Base-by-base conservation (phyloP, 768 basidiomycete species). In the Cystofilobasidium macerans region DNA sequence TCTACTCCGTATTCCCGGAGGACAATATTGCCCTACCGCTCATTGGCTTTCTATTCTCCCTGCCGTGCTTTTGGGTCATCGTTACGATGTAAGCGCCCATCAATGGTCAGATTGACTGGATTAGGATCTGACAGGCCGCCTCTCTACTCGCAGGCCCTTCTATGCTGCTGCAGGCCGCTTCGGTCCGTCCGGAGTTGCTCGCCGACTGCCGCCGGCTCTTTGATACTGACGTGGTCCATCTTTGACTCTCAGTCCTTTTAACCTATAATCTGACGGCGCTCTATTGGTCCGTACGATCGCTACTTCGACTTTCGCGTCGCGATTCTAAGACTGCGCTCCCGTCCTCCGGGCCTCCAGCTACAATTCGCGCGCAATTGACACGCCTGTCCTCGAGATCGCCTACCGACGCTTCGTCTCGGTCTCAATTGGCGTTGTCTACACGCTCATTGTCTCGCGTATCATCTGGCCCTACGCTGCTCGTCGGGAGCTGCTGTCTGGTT, bases 381-480 rank as follows among this genome's bases (percentile, higher is more conserved):
- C 85, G 3, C 82, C 84, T 1, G 85, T 88, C 0, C 70, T 83
- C 38, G 76, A 82, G 35, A 83, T 95, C 60, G 94, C 91, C 0
- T 78, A 82, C 36, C 83, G 86, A 71, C 86, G 95, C 56, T 86
- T 86, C 0, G 70, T 86, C 5, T 82, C 93, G 36, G 94, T 99
- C 24, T 86, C 81, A 0, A 81, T 82, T 9, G 95, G 94, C 11
- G 89, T 92, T 3, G 73, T 93, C 1, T 98, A 89, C 88, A 92
- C 92, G 0, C 82, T 85, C 3, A 77, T 97, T 57, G 84, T 95
- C 26, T 91, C 89, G 6, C 80, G 89, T 56, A 86, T 86, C 69
- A 91, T 92, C 88, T 98, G 93, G 94, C 95, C 95, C 1, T 83
- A 88, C 12, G 93, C 95, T 72, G 95, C 95, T 0, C 79, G 94